Evolutionary conservation across 116 monocot species (phyloP), one percentile per base, ranked within the genome.

Genomic region (Trichopus zeylanicus): DNA sequence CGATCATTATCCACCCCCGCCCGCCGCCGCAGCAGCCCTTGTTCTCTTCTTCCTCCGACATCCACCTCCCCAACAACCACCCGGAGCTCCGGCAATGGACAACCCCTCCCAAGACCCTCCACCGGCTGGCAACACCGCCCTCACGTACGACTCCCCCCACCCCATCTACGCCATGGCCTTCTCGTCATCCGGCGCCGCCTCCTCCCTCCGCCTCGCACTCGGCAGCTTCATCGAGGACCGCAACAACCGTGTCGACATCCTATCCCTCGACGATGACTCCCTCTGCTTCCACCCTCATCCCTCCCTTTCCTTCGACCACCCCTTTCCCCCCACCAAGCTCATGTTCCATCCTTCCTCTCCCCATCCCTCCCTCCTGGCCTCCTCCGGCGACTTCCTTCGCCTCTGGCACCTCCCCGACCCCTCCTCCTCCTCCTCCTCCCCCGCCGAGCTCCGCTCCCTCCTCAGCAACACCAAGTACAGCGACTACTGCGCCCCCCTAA

Each of bases 271-370:
- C 69, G 73, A 78, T 4, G 81, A 83, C 1, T 29, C 81, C 29
- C 55, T 59, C 26, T 11, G 64, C 48, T 81, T 92, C 69, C 65
- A 52, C 1, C 56, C 67, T 58, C 42, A 63, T 42, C 87, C 84
- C 12, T 34, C 75, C 30, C 67, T 87, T 56, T 87, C 74, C 61
- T 92, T 87, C 73, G 84, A 84, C 8, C 92, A 92, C 56, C 87
- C 84, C 2, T 87, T 87, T 73, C 92, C 92, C 0, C 73, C 92
- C 11, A 84, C 92, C 58, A 92, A 92, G 84, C 92, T 92, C 58
- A 61, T 84, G 61, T 92, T 92, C 74, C 73, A 78, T 35, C 92
- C 87, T 28, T n/a, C n/a, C n/a, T 48, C 56, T n/a, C 57, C 68
- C 20, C 48, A 26, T 53, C 28, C 70, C 24, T 6, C 74, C 15